These are phyloP conservation scores for Diaporthe capsici DNA, from an alignment of 2,329 filamentous ascomycete genomes.

Conservation along the genomic window DNA sequence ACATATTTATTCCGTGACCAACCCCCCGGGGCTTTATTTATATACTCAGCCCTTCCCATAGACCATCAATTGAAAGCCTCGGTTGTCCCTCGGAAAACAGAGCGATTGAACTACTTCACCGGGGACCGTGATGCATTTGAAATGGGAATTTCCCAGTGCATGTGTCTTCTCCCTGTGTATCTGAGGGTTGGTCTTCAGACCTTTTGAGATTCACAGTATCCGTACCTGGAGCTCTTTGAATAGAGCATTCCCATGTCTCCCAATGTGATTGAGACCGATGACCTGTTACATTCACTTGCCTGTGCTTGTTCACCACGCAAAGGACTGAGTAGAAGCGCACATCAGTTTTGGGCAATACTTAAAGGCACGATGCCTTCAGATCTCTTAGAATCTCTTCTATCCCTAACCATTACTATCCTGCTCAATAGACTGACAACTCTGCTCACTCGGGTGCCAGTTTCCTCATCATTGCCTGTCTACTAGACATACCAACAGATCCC, in stretches of 20 bases:
- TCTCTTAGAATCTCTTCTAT: not conserved
- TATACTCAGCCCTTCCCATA: not conserved
- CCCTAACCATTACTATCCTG: no score
- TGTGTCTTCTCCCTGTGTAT: not conserved
- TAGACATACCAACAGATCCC: not conserved
- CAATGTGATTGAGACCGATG: not conserved
- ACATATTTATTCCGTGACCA: rapidly evolving
- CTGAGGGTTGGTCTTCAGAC: rapidly evolving
- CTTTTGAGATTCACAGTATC: no score
- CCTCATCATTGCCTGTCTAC: not conserved
- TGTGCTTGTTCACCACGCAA: not conserved
- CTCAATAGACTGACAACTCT: not conserved
- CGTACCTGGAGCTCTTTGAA: not conserved
- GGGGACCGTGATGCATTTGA: no score
- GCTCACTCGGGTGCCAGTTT: not conserved
- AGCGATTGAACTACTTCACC: not conserved
- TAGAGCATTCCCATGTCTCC: not conserved
- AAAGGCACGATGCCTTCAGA: not conserved
- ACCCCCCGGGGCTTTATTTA: rapidly evolving
- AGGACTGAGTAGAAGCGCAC: not conserved
- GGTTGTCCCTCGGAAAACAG: not conserved
- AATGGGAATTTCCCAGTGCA: no score
- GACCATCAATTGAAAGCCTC: rapidly evolving
- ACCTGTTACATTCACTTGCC: not conserved
- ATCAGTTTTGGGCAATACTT: not conserved